These are phyloP conservation scores for Coemansia sp. DNA, from an alignment of 192 early-diverging fungal genomes.

Conservation along the genomic window DNA sequence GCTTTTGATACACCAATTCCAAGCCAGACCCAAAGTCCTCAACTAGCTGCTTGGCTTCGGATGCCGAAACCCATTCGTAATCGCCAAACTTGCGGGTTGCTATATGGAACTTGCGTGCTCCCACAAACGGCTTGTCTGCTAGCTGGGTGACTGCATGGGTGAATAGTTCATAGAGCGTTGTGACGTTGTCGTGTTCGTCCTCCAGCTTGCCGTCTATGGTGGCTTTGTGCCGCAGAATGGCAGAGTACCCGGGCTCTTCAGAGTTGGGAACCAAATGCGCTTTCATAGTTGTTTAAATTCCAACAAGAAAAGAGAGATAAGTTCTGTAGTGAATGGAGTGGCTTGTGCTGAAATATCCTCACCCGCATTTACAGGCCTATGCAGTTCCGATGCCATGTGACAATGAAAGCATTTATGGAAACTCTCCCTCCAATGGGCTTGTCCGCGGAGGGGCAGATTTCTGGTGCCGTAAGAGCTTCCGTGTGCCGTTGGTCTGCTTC, in stretches of 20 bases:
- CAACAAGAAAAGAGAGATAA: background rate
- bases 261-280: slow-evolving; percentile 37
- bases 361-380: too few relatives aligned
- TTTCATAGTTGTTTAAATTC: slow-evolving; percentile 14
- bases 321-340: too few relatives aligned
- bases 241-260: slow-evolving; percentile 43
- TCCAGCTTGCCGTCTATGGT: slow-evolving; percentile 23
- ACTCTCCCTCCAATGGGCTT: too few relatives aligned
- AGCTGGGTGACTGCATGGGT: slow-evolving; percentile 40
- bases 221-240: slow-evolving; percentile 25
- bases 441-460: too few relatives aligned
- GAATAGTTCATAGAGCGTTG: slow-evolving; percentile 42
- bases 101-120: slow-evolving; percentile 58
- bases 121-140: slow-evolving; percentile 57
- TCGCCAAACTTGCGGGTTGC: slow-evolving; percentile 55
- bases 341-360: too few relatives aligned
- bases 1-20: slow-evolving; percentile 57
- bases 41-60: slow-evolving; percentile 58
- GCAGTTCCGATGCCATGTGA: too few relatives aligned
- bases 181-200: slow-evolving; percentile 11
- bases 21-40: slow-evolving; percentile 69
- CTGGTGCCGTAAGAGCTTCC: too few relatives aligned
- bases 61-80: slow-evolving; percentile 68
- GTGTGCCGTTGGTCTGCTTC: too few relatives aligned
- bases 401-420: too few relatives aligned